A percentile compares a stretch with the other conserved stretches of the same genome.
These are phyloP conservation scores for Lagenaria siceraria DNA, from an alignment of 306 rosid species.

Conservation along the genomic window DNA sequence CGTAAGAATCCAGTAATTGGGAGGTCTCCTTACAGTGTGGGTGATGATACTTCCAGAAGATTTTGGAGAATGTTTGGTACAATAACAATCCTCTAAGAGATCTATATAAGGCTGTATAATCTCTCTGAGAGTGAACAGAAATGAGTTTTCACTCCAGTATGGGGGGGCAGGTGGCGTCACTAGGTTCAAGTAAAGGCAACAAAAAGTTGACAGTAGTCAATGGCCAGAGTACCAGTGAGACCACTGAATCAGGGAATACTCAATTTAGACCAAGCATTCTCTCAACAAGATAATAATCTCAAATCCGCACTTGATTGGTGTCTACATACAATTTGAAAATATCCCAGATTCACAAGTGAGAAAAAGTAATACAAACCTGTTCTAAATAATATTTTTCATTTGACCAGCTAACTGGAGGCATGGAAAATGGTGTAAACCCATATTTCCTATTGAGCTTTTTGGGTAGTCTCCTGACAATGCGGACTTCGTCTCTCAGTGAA, in stretches of 20 bases:
- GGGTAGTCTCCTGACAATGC: slow-evolving; percentile 81
- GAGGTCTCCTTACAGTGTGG: neutral
- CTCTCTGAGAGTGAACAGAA: neutral
- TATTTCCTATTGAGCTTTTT: slow-evolving; percentile 47
- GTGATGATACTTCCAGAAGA: neutral
- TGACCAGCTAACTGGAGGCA: slow-evolving; percentile 99
- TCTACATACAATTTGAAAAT: neutral
- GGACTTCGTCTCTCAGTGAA: slow-evolving; percentile 86
- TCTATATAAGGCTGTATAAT: neutral
- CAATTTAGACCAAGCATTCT: neutral
- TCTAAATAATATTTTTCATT: slow-evolving; percentile 69
- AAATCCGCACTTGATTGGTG: neutral
- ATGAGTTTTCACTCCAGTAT: neutral
- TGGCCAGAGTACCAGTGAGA: neutral
- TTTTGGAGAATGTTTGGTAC: neutral
- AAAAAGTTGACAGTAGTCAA: neutral
- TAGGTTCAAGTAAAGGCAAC: neutral
- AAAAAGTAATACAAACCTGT: slow-evolving; percentile 45
- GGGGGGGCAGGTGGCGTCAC: neutral
- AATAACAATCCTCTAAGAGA: neutral
- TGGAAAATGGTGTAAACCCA: slow-evolving; percentile 42
- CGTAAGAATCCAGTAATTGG: neutral
- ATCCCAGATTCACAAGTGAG: neutral
- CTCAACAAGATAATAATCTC: neutral
- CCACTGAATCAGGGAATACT: neutral